A percentile compares a stretch with the other conserved stretches of the same genome.
Conservation (phyloP, 2,329 filamentous ascomycete genomes). For the Sclerotinia subarctica region DNA sequence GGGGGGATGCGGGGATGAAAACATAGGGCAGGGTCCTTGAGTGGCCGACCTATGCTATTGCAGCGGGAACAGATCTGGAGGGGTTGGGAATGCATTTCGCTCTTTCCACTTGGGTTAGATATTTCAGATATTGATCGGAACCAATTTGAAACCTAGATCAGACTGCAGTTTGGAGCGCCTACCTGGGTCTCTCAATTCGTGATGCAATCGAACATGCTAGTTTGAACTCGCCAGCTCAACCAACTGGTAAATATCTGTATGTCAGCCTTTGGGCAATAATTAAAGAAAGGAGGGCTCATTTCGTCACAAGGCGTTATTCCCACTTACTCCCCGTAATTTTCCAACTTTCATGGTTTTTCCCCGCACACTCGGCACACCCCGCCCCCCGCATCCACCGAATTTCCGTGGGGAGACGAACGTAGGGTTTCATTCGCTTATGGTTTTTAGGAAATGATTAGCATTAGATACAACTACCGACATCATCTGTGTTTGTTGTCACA, state of each 20-base stretch:
- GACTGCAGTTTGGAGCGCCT: not conserved
- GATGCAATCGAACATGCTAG: not conserved
- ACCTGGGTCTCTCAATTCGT: not conserved
- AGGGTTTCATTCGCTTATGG: not conserved
- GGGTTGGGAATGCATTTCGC: not conserved
- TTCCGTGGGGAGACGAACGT: not conserved
- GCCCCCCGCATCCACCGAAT: not conserved
- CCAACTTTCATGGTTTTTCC: not conserved
- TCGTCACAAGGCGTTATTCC: not conserved
- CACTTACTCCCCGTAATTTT: not conserved
- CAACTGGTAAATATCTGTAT: not conserved
- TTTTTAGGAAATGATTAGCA: not conserved
- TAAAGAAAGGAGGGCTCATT: not conserved
- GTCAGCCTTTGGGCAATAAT: too few species aligned
- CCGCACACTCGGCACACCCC: too few species aligned
- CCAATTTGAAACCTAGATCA: not conserved
- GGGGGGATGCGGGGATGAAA: not conserved
- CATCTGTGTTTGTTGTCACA: not conserved
- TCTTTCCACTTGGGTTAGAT: not conserved
- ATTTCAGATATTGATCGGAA: not conserved
- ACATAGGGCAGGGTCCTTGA: not conserved
- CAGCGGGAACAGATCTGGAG: not conserved
- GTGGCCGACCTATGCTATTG: not conserved
- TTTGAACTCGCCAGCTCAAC: not conserved
- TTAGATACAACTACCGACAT: not conserved